phyloP scores from a whole-genome alignment of 345 rosid genomes.

The Geranium rotundifolium region DNA sequence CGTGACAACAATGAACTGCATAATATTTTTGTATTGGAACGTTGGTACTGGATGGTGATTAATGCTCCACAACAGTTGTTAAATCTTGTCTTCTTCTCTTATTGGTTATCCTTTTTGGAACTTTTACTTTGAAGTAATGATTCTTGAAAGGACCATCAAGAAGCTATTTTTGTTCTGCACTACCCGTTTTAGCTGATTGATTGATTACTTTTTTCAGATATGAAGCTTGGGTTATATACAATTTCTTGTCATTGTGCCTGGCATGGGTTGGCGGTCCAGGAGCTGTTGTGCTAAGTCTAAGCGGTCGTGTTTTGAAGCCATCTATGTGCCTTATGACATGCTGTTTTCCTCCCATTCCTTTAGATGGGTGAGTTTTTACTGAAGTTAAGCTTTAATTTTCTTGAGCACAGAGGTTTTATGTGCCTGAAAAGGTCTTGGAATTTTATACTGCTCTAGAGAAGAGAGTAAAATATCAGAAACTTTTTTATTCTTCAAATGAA shows the following conservation, averaged over 20 bases:
- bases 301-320: slow-evolving; percentile 78
- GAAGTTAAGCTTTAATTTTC: not conserved
- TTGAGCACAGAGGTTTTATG: not conserved
- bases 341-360: slow-evolving; percentile 74
- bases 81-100: no score
- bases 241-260: slow-evolving; percentile 81
- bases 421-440: not conserved
- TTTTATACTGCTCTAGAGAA: no score
- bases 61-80: no score
- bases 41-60: no score
- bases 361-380: slow-evolving; percentile 71
- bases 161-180: not conserved
- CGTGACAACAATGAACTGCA: no score
- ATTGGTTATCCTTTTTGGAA: not conserved
- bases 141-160: not conserved
- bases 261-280: slow-evolving; percentile 99
- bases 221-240: slow-evolving; percentile 98
- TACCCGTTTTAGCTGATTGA: not conserved
- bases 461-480: no score
- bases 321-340: slow-evolving; percentile 83
- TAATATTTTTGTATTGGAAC: no score
- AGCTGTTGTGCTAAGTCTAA: slow-evolving; percentile 84
- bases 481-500: no score
- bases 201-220: slow-evolving; percentile 39
- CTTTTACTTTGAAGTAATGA: not conserved